Percentiles rank a stretch among this genome's conserved stretches.
Conservation (phyloP, 495 filamentous ascomycete genomes). For the Poronia punctata region DNA sequence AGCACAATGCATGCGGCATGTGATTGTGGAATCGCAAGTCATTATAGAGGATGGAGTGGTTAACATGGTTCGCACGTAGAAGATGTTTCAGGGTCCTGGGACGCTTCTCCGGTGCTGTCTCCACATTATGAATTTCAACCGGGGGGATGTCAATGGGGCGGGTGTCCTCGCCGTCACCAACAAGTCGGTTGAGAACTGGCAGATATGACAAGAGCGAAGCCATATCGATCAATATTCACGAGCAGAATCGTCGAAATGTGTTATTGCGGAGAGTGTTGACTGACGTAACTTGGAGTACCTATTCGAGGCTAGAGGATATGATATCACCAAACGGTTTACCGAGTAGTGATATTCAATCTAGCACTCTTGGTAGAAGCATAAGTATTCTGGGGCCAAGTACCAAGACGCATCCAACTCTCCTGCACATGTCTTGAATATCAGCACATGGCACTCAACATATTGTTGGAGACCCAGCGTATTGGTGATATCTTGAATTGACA, state of each 20-base stretch:
- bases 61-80: conserved; percentile 83
- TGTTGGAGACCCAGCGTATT: too few species aligned
- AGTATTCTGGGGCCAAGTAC: too few species aligned
- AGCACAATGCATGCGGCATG: conserved; percentile 73
- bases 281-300: not conserved
- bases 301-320: not conserved
- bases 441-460: too few species aligned
- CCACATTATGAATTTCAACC: conserved; percentile 68
- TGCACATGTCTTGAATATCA: not conserved
- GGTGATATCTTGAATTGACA: too few species aligned
- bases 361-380: not conserved
- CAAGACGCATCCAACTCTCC: too few species aligned
- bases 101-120: conserved; percentile 69
- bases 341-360: not conserved
- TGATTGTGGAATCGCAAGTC: conserved; percentile 81
- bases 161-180: conserved; percentile 18
- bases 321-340: not conserved
- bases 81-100: conserved; percentile 83
- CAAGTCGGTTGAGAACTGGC: conserved; percentile 39
- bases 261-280: conserved; percentile 7
- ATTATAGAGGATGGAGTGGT: conserved; percentile 76
- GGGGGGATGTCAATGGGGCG: conserved; percentile 56
- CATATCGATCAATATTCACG: conserved; percentile 22
- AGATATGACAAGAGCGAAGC: conserved; percentile 42
- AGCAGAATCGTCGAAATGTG: conserved; percentile 3